phyloP scores from a whole-genome alignment of 2,329 filamentous ascomycete genomes.

The Fonsecaea nubica region DNA sequence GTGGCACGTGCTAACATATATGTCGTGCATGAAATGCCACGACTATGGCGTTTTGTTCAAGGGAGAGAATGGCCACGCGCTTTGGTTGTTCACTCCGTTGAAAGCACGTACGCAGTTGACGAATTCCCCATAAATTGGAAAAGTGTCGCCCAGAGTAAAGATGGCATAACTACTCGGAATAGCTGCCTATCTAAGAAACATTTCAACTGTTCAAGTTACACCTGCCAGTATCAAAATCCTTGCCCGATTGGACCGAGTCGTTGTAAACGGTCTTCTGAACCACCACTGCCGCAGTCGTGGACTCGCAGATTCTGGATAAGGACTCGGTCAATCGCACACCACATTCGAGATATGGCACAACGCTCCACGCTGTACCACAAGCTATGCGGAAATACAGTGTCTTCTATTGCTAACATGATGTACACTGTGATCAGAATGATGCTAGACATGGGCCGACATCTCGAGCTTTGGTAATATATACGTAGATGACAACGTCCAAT shows the following conservation, averaged over 20 bases:
- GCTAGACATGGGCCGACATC: no score
- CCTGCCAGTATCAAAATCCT: no score
- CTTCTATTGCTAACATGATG: no score
- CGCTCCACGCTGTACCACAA: background rate
- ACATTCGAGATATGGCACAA: background rate
- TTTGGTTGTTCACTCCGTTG: background rate
- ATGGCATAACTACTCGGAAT: no score
- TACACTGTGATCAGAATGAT: no score
- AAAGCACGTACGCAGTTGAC: background rate
- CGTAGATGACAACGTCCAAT: no score
- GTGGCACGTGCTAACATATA: slow-evolving; percentile 35
- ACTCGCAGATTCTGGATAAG: background rate
- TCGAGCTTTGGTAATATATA: no score
- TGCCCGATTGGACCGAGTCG: no score
- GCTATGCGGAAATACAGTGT: background rate
- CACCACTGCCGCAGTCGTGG: background rate
- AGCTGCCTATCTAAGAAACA: no score
- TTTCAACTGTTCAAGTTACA: no score
- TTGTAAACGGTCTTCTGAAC: background rate
- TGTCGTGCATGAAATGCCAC: slow-evolving; percentile 19
- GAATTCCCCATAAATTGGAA: background rate
- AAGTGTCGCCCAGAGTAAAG: background rate
- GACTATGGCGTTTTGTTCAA: background rate
- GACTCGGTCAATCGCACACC: background rate
- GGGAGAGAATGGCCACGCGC: background rate